phyloP scores from a whole-genome alignment of 495 filamentous ascomycete genomes.

The Pyrenula massariospora region DNA sequence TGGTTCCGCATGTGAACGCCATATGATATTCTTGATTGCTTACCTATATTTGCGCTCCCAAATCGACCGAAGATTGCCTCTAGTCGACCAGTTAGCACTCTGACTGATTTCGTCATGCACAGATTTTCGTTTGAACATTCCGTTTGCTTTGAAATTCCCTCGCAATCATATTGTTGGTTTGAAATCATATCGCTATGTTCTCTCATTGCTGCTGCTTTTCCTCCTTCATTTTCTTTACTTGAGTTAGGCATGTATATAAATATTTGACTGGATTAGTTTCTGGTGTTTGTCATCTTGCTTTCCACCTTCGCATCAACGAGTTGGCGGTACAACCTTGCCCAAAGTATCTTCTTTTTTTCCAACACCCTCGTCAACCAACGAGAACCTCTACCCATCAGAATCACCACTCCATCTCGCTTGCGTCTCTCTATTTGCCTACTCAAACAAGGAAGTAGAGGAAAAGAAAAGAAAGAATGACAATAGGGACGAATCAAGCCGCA shows the following conservation, averaged over 20 bases:
- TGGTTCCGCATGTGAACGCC: background rate
- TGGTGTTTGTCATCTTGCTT: too few relatives aligned
- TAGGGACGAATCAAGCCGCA: constrained; percentile 26
- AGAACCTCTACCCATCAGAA: background rate
- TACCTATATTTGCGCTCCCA: background rate
- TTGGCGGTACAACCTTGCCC: too few relatives aligned
- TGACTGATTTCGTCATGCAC: background rate
- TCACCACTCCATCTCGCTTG: background rate
- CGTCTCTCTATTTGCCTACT: background rate
- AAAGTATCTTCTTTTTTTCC: background rate
- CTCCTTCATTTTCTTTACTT: too few relatives aligned
- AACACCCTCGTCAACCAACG: background rate
- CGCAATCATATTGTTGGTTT: background rate
- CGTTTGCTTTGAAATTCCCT: background rate
- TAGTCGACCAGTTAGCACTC: background rate
- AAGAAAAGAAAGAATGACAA: background rate
- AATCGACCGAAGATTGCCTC: background rate
- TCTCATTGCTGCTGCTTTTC: background rate
- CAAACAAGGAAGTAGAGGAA: background rate
- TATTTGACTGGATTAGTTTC: too few relatives aligned
- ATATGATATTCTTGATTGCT: background rate
- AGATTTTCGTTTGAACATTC: background rate
- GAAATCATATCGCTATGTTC: background rate
- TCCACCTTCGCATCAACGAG: too few relatives aligned
- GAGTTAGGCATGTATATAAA: too few relatives aligned